phyloP scores from a whole-genome alignment of 1,284 basidiomycete species.

The Moniliella sp. region DNA sequence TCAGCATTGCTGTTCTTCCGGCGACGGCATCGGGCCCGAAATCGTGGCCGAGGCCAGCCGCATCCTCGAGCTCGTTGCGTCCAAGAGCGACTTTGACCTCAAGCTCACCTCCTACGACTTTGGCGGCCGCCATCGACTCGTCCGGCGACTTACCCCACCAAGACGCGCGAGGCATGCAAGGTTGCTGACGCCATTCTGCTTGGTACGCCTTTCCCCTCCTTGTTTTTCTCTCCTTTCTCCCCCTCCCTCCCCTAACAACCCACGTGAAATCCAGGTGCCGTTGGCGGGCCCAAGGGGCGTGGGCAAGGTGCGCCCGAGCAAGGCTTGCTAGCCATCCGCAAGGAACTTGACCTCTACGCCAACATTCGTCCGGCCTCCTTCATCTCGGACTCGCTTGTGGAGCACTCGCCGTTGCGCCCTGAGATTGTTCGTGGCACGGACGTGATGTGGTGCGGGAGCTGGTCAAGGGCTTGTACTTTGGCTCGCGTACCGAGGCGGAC shows the following conservation, averaged over 20 bases:
- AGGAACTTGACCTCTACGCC: constrained; percentile 78
- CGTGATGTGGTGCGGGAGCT: constrained; percentile 88
- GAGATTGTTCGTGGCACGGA: constrained; percentile 64
- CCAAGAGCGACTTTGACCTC: constrained; percentile 47
- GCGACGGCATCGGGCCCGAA: constrained; percentile 94
- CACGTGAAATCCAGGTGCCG: too few relatives aligned
- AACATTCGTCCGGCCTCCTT: constrained; percentile 95
- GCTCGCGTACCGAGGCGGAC: constrained; percentile 62
- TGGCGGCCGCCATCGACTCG: constrained; percentile 78
- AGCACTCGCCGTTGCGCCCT: constrained; percentile 72
- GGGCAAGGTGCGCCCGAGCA: constrained; percentile 83
- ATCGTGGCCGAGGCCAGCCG: constrained; percentile 70
- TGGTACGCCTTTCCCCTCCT: too few relatives aligned
- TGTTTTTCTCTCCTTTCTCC: too few relatives aligned
- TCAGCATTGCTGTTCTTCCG: constrained; percentile 67
- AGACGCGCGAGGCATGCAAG: constrained; percentile 45
- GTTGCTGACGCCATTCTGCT: constrained; percentile 29
- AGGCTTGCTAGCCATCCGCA: constrained; percentile 73
- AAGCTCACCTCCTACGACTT: constrained; percentile 55
- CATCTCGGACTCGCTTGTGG: constrained; percentile 67
- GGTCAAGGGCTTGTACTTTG: constrained; percentile 49
- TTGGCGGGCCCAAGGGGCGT: constrained; percentile 84
- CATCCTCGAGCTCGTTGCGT: constrained; percentile 56
- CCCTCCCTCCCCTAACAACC: too few relatives aligned
- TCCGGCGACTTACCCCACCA: constrained; percentile 62